Conservation (phyloP, 352 stramenopile species). For the Globisporangium nunn region DNA sequence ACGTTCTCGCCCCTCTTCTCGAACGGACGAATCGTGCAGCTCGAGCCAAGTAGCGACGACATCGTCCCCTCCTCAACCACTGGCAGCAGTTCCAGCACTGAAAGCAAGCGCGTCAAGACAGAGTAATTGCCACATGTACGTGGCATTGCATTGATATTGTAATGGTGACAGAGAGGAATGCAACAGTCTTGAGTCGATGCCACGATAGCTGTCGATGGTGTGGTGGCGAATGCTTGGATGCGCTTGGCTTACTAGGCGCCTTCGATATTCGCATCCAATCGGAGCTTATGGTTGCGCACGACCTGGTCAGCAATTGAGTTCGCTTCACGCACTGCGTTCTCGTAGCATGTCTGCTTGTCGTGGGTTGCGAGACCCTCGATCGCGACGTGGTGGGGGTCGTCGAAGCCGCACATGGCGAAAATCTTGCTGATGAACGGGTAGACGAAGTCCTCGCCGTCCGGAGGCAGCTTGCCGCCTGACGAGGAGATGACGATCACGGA, state of each 20-base stretch:
- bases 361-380: constrained; percentile 54
- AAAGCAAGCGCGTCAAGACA: constrained; percentile 2
- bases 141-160: background rate
- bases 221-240: background rate
- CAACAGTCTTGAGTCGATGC: background rate
- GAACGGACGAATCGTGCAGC: constrained; percentile 29
- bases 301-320: constrained; percentile 56
- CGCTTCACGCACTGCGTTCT: constrained; percentile 43
- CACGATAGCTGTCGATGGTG: background rate
- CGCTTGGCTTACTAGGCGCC: background rate
- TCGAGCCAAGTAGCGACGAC: constrained; percentile 16
- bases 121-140: background rate
- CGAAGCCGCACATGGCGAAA: constrained; percentile 71
- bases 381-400: constrained; percentile 54
- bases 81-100: background rate
- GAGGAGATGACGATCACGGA: constrained; percentile 73
- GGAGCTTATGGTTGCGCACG: constrained; percentile 47
- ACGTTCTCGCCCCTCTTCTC: constrained; percentile 52
- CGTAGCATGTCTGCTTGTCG: constrained; percentile 58
- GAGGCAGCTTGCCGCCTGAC: constrained; percentile 54
- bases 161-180: background rate
- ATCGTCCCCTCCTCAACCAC: too few relatives aligned
- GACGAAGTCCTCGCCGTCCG: constrained; percentile 53
- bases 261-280: constrained; percentile 32
- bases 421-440: constrained; percentile 67